Evolutionary conservation across 371 early-diverging fungal genomes (phyloP), one percentile per base, ranked within the genome.

Genomic region (Syncephalis fuscata): DNA sequence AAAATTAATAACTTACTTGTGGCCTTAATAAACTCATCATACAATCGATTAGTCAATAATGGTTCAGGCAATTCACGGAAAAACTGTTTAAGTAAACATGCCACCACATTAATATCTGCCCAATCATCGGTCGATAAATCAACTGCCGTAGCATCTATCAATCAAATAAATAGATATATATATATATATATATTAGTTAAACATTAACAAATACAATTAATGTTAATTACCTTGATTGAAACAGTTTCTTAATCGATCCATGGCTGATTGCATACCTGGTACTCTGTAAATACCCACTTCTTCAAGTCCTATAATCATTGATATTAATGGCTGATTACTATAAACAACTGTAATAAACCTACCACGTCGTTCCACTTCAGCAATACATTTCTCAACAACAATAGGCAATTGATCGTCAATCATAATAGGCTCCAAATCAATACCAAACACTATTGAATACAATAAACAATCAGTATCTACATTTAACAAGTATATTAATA

Each of bases 51-150:
- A 1, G 94, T 91, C 55, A 90, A 66, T 38, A 95, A 59, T 1
- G 94, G 92, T 51, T 94, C 93, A 1, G 96, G 96, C 46, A 94
- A 56, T 45, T 89, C 91, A 7, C 96, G 74, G 50, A 95, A 58
- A 57, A 90, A 95, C 58, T 86, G 92, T 61, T 94, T 94, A 55
- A 93, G 61, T 26, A 88, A 75, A 46, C 92, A 91, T 2, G 93
- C 89, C 1, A 93, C 71, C 1, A 84, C 78, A 60, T 87, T 85
- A 58, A 86, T 85, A 52, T 82, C 83, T 53, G 83, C 64, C 70
- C 81, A 84, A 20, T 76, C 73, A 20, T 82, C 77, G 8, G 63
- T 57, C 39, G 65, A 59, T 39, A 86, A 52, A 45, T 85, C 67
- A 4, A 85, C 76, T 2, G 59, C 58, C 0, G 65, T 57, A 0